Evolutionary conservation across 306 rosid genomes (phyloP), one percentile per base, ranked within the genome.

Genomic region (Dalbergia cochinchinensis): DNA sequence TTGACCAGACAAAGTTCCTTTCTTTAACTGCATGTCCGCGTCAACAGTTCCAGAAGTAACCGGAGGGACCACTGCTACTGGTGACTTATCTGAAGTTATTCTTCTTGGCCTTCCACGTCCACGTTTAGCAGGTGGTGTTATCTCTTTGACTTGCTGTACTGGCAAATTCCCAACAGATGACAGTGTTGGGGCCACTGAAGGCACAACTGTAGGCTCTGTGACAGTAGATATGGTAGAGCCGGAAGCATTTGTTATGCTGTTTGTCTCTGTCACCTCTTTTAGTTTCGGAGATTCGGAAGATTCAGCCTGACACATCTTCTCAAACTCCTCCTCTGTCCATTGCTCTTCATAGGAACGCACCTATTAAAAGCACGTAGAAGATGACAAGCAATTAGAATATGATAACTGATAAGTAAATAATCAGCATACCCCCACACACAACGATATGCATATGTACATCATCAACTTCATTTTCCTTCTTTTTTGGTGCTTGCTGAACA

Each of bases 241-340:
- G 83, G 88, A 81, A 62, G 84, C 70, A 85, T 78, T 88, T n/a
- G 76, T 58, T 42, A 78, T 82, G 75, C 73, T 20, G 78, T 81
- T 83, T 70, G 72, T 45, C 53, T 89, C 92, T 26, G 47, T 65
- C 69, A 39, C 71, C 69, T 92, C 60, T 80, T 86, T 91, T 37
- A 63, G 53, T 83, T 86, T 90, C 15, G 94, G 94, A 61, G 96
- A 93, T 44, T 83, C 97, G 18, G 93, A 87, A 55, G 90, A 51
- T 54, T 96, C 99, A 34, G 48, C 89, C 86, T 96, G 91, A 91
- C 99, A 96, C 91, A 96, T 41, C 85, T 91, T 96, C 85, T 96
- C 99, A 82, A 96, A 96, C 82, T 96, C 99, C 82, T 96, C 99
- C 80, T 96, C 99, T 44, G 99, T 96, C 98, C 94, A 96, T 85